These are phyloP conservation scores for Mycena venus DNA, from an alignment of 768 basidiomycete genomes.

Conservation along the genomic window DNA sequence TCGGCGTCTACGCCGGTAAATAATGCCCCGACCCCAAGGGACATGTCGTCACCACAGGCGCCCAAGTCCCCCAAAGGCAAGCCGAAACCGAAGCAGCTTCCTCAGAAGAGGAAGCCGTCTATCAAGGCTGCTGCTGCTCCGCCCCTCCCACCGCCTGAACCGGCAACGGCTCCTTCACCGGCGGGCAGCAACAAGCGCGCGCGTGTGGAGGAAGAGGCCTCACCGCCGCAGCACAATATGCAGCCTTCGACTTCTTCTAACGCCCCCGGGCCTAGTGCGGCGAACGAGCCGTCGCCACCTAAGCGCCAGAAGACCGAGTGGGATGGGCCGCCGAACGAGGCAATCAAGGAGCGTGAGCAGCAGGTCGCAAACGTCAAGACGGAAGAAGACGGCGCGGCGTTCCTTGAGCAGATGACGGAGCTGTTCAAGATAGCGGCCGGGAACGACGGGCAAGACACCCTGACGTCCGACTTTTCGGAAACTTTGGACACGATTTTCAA, in stretches of 20 bases:
- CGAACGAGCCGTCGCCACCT: conserved; percentile 73
- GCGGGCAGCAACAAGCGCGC: conserved; percentile 58
- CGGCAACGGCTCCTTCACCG: conserved; percentile 36
- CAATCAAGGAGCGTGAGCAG: conserved; percentile 57
- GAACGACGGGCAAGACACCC: conserved; percentile 58
- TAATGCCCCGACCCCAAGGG: conserved; percentile 66
- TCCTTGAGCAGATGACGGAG: conserved; percentile 76
- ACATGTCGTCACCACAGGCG: conserved; percentile 71
- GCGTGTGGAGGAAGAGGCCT: conserved; percentile 68
- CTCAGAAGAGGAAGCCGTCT: conserved; percentile 51
- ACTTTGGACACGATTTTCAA: conserved; percentile 76
- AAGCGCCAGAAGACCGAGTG: conserved; percentile 82
- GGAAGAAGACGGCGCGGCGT: conserved; percentile 73
- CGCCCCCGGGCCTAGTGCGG: conserved; percentile 43
- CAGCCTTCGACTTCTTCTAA: conserved; percentile 35
- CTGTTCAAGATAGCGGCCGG: conserved; percentile 67
- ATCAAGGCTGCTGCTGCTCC: conserved; percentile 40
- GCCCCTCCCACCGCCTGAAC: conserved; percentile 15
- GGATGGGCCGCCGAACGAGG: conserved; percentile 71
- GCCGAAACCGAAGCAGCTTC: conserved; percentile 62
- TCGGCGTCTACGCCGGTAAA: conserved; percentile 57
- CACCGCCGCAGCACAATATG: conserved; percentile 32
- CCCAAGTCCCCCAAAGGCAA: conserved; percentile 81
- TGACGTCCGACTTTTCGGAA: conserved; percentile 66
- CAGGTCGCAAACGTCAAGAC: conserved; percentile 68